These are phyloP conservation scores for Boletellus sp. DNA, from an alignment of 768 basidiomycete genomes.

Conservation along the genomic window DNA sequence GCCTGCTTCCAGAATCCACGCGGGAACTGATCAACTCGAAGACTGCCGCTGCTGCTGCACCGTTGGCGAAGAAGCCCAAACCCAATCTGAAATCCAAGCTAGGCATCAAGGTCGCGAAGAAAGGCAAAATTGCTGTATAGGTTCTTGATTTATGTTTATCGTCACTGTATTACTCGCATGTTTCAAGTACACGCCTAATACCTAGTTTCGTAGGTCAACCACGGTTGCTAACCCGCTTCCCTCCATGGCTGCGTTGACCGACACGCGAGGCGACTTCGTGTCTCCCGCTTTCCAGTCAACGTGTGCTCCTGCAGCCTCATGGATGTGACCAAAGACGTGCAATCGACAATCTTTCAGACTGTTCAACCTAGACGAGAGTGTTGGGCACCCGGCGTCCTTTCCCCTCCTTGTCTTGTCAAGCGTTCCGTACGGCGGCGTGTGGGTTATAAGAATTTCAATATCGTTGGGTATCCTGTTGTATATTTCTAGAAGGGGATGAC, in stretches of 20 bases:
- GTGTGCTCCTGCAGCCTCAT: constrained; percentile 50
- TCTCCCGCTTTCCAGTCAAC: constrained; percentile 10
- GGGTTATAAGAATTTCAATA: constrained; percentile 56
- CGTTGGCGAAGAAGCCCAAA: constrained; percentile 60
- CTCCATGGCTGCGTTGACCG: constrained; percentile 48
- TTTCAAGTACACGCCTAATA: constrained; percentile 5
- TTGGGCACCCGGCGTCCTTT: constrained; percentile 46
- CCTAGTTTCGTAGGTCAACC: constrained; percentile 42
- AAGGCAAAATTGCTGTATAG: constrained; percentile 32
- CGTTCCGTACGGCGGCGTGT: constrained; percentile 52
- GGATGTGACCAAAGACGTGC: constrained; percentile 68
- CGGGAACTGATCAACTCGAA: constrained; percentile 56
- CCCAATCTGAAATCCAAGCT: constrained; percentile 56
- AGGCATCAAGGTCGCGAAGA: constrained; percentile 74
- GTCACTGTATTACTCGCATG: constrained; percentile 15
- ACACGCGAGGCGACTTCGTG: constrained; percentile 29
- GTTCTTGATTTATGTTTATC: constrained; percentile 10
- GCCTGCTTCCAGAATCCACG: constrained; percentile 63
- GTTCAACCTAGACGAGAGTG: constrained; percentile 39
- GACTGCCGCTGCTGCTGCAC: constrained; percentile 36
- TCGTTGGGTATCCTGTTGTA: constrained; percentile 43
- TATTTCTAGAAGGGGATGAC: constrained; percentile 30
- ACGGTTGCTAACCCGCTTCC: constrained; percentile 33
- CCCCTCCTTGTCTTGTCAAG: constrained; percentile 45
- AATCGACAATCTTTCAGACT: constrained; percentile 39